Evolutionary conservation across 306 rosid genomes (phyloP).

Genomic region (Corylus heterophylla): DNA sequence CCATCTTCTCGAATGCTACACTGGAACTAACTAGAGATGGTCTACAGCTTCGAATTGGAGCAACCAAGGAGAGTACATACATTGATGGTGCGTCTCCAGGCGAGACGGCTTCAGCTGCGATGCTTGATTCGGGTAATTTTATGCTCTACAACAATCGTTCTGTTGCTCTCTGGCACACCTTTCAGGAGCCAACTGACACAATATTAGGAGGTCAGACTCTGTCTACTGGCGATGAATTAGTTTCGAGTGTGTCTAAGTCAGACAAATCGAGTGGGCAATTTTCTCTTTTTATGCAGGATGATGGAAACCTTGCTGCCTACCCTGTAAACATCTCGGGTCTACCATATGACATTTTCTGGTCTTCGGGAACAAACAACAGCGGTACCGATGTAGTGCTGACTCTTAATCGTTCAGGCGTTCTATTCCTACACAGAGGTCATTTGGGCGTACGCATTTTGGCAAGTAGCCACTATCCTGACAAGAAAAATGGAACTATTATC

Average conservation of each 20-base stretch:
- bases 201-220: background rate
- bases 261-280: background rate
- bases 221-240: background rate
- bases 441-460: background rate
- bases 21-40: background rate
- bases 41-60: background rate
- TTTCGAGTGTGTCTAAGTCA: background rate
- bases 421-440: fast-evolving
- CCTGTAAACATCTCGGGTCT: background rate
- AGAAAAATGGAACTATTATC: background rate
- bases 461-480: background rate
- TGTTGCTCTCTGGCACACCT: background rate
- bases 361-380: fast-evolving
- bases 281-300: background rate
- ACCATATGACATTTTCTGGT: background rate
- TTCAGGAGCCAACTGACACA: slow-evolving; percentile 4
- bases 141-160: background rate
- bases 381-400: background rate
- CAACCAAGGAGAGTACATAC: background rate
- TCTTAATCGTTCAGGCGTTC: background rate
- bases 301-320: slow-evolving; percentile 7
- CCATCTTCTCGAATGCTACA: background rate
- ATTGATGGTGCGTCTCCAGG: too few relatives aligned
- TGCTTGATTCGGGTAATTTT: slow-evolving; percentile 8
- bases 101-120: background rate